Evolutionary conservation across 2,329 filamentous ascomycete species (phyloP).

Genomic region (Helotiales sp.): DNA sequence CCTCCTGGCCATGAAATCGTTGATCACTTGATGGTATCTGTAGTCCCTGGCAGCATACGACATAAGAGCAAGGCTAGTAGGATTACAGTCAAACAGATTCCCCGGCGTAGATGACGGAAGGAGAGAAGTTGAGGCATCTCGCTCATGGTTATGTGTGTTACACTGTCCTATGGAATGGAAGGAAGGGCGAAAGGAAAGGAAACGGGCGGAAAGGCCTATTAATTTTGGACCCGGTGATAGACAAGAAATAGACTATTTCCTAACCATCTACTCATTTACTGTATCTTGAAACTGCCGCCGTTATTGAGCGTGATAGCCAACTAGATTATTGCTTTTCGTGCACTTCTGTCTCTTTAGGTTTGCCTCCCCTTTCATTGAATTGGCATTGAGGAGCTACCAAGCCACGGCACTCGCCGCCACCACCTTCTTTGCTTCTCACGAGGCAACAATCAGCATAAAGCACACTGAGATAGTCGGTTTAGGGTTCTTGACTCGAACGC

Average conservation of each 20-base stretch:
- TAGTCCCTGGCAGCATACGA: not conserved
- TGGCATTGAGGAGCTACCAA: not conserved
- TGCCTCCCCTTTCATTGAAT: not conserved
- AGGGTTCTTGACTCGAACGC: constrained; percentile 8
- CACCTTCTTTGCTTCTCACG: not conserved
- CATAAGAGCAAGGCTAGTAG: constrained; percentile 1
- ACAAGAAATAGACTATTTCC: not conserved
- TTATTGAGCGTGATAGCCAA: not conserved
- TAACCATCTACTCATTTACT: not conserved
- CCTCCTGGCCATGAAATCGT: constrained; percentile 2
- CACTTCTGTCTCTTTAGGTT: not conserved
- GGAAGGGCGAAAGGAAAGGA: not conserved
- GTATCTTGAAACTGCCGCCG: not conserved
- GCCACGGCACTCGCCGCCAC: not conserved
- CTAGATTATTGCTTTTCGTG: constrained; percentile 7
- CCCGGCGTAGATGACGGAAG: not conserved
- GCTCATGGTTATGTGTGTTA: not conserved
- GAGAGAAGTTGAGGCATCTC: not conserved
- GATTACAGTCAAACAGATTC: not conserved
- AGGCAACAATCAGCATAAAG: constrained; percentile 8
- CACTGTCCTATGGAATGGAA: not conserved
- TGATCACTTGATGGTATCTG: constrained; percentile 9
- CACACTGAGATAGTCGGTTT: not conserved
- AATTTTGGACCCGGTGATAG: not conserved
- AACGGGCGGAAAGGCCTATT: not conserved